Evolutionary conservation across 139 green algal genomes (phyloP), one percentile per base, ranked within the genome.

Genomic region (Deuterostichococcus epilithicus): DNA sequence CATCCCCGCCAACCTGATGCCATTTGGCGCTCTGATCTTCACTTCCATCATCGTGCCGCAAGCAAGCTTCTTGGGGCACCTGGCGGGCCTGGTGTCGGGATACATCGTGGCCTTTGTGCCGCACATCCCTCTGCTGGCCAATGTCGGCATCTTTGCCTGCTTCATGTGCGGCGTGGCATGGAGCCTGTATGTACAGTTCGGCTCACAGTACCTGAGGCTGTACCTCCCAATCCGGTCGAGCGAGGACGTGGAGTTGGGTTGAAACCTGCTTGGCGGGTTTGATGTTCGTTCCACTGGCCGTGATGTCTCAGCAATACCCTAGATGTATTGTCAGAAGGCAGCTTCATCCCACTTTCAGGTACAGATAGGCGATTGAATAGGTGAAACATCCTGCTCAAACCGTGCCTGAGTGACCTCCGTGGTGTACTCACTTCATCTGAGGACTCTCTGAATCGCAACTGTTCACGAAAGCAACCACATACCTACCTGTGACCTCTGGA

Each of bases 21-120:
- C 90, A 34, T 90, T 93, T 78, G 82, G 72, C 13, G 88, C 83
- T 35, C 81, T 94, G 6, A 42, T 94, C 20, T 77, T 93, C 60
- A 94, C 89, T 6, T 90, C 80, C 1, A 34, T 92, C 30, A 72
- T 92, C 69, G 73, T 89, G 8, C 84, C 82, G n/a, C 76, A 77
- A 36, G 88, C 88, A 3, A 81, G 45, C 74, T 91, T 90, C 74
- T 15, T 91, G 35, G 88, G 88, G 32, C 88, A 93, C 72, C 80
- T 93, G 25, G 71, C 76, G 5, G 90, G 90, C 65, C 87, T 94
- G 38, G 26, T 93, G 26, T 84, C 81, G 0, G 90, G 90, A 3
- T 92, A 90, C 26, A 3, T 80, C 25, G 52, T 94, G n/a, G 78
- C 76, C 20, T 82, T 34, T 36, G 22, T 73, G 34, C 68, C 35